phyloP scores from a whole-genome alignment of 257 asterid species.

The Asclepias syriaca region DNA sequence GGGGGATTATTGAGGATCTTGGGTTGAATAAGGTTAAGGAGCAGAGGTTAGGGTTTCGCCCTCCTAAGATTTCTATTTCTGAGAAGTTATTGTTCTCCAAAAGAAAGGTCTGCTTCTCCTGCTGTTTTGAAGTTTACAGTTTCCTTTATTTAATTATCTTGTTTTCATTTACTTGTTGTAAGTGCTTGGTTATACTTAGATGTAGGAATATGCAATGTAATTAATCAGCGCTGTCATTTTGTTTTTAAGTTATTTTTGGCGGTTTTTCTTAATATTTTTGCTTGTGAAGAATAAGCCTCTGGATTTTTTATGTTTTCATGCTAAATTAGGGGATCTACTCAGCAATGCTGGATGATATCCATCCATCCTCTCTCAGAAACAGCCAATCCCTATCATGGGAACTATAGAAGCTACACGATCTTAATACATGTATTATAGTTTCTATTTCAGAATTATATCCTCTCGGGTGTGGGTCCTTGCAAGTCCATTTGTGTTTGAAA shows the following conservation, averaged over 20 bases:
- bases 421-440: not conserved
- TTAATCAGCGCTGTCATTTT: too few species aligned
- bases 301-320: not conserved
- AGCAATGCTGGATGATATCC: not conserved
- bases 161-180: not conserved
- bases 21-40: slow-evolving; percentile 73
- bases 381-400: not conserved
- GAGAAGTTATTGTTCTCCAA: slow-evolving; percentile 68
- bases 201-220: not conserved
- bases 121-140: slow-evolving; percentile 8
- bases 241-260: not conserved
- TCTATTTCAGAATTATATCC: not conserved
- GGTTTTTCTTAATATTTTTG: not conserved
- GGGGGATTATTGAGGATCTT: slow-evolving; percentile 76
- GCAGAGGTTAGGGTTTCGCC: slow-evolving; percentile 64
- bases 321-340: not conserved
- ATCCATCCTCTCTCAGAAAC: not conserved
- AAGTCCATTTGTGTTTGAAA: not conserved
- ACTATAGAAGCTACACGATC: not conserved
- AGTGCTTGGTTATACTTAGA: not conserved
- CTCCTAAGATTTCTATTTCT: slow-evolving; percentile 72
- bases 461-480: not conserved
- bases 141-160: not conserved
- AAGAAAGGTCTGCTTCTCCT: slow-evolving; percentile 52
- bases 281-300: not conserved